Evolutionary conservation across 176 grass and related monocot species (phyloP).

Genomic region (Aegilops longissima): DNA sequence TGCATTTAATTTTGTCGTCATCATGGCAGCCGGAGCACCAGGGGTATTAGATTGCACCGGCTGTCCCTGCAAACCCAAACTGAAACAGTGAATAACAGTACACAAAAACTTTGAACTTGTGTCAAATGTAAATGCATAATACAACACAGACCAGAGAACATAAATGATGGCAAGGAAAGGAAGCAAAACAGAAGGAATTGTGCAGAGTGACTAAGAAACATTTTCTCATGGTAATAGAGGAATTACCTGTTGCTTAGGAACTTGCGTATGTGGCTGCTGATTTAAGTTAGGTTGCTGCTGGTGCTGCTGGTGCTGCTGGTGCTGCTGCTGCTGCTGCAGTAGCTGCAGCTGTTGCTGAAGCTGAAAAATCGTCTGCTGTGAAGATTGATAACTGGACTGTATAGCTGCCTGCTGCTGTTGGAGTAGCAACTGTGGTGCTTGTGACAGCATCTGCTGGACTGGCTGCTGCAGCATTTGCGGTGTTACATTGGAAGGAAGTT

Average conservation of each 20-base stretch:
- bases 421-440: conserved; percentile 85
- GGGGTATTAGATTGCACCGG: conserved; percentile 45
- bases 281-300: conserved; percentile 50
- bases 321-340: conserved; percentile 78
- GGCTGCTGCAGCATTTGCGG: conserved; percentile 76
- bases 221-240: not conserved
- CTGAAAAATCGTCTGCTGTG: conserved; percentile 96
- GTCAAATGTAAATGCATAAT: not conserved
- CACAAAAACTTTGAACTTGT: conserved; percentile 9
- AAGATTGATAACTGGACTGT: conserved; percentile 96
- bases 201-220: conserved; percentile 20
- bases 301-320: conserved; percentile 15
- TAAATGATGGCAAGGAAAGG: conserved; percentile 6
- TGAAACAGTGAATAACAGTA: conserved; percentile 31
- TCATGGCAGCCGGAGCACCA: conserved; percentile 47
- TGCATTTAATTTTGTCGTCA: conserved; percentile 46
- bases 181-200: not conserved
- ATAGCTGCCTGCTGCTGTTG: conserved; percentile 95
- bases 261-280: conserved; percentile 53
- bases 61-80: conserved; percentile 48
- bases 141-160: conserved; percentile 19
- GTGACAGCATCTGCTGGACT: conserved; percentile 67
- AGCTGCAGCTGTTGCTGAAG: conserved; percentile 91
- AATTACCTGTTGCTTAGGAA: conserved; percentile 76
- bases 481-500: conserved; percentile 58